Base-by-base conservation (phyloP, 2,329 filamentous ascomycete species). In the Moelleriella libera region DNA sequence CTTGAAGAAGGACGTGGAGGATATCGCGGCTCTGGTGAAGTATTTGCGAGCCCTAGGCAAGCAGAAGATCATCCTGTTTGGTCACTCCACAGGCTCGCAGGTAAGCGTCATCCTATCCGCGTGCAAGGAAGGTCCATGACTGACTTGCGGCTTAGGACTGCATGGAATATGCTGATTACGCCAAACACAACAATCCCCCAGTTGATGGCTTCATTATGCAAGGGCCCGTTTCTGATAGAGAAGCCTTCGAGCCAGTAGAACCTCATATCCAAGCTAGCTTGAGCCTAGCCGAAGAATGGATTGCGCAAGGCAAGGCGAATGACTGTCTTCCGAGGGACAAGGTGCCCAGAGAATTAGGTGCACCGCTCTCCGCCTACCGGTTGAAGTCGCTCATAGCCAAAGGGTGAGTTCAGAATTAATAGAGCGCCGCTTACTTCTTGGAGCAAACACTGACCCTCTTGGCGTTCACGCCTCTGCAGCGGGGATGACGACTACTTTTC, bases 401-500 rank as follows among this genome's bases (percentile, higher is more conserved):
- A 45, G 73, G 74, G 76, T 78, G 60, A 53, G 73, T 63, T 29
- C 8, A 29, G 6, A 43, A 7, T 7, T 7, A 29, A 30, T 28
- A 3, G 42, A 6, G 29, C 8, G 10, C 6, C 8, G 14, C 21
- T 30, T 43, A 7, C 21, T 21, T 30, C 28, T 8, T 14, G 21
- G 21, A 21, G 21, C 21, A 21, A 21, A 21, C 11, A 9, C 14
- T 41, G 40, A 21, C 11, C 5, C 3, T 41, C 30, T 37, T 30
- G 44, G 29, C n/a, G 5, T 37, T 47, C n/a, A 43, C 32, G 11
- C 12, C 7, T 31, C 41, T 45, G 8, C 31, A 77, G 79, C 5
- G 84, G 82, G 8, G 83, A 85, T 49, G 89, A 96, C 60, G 89
- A 95, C 60, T 87, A 85, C 58, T 95, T 94, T 66, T 89, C 84